These are phyloP conservation scores for Trichothecium sympodiale DNA, from an alignment of 2,329 filamentous ascomycete genomes.

Conservation along the genomic window DNA sequence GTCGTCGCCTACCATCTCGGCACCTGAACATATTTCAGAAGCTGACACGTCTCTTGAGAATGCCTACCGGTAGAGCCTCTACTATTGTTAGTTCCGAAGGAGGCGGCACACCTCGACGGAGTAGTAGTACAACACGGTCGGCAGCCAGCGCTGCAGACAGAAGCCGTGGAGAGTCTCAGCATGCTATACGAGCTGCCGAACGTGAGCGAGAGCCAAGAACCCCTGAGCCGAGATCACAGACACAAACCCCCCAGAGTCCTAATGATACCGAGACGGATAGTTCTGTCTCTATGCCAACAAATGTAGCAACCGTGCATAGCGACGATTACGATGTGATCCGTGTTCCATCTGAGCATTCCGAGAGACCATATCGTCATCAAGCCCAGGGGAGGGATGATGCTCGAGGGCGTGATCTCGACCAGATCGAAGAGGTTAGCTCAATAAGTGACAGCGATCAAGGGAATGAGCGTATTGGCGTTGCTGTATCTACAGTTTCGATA, in stretches of 20 bases:
- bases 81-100: slow-evolving; percentile 15
- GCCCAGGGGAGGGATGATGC: too few relatives aligned
- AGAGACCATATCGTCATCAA: too few relatives aligned
- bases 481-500: too few relatives aligned
- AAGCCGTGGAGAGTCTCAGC: too few relatives aligned
- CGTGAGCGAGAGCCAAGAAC: neutral
- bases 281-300: slow-evolving; percentile 14
- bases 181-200: too few relatives aligned
- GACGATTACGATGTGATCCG: slow-evolving; percentile 18
- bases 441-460: too few relatives aligned
- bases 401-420: too few relatives aligned
- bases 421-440: too few relatives aligned
- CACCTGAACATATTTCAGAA: slow-evolving; percentile 11
- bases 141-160: too few relatives aligned
- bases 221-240: neutral
- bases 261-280: neutral
- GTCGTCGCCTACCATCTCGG: neutral
- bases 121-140: neutral
- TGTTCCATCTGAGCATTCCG: too few relatives aligned
- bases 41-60: slow-evolving; percentile 13
- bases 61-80: slow-evolving; percentile 21
- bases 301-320: slow-evolving; percentile 23
- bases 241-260: neutral
- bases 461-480: too few relatives aligned
- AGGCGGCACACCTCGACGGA: neutral